Conservation (phyloP, 495 filamentous ascomycete species). For the Penicillium flavigenum region DNA sequence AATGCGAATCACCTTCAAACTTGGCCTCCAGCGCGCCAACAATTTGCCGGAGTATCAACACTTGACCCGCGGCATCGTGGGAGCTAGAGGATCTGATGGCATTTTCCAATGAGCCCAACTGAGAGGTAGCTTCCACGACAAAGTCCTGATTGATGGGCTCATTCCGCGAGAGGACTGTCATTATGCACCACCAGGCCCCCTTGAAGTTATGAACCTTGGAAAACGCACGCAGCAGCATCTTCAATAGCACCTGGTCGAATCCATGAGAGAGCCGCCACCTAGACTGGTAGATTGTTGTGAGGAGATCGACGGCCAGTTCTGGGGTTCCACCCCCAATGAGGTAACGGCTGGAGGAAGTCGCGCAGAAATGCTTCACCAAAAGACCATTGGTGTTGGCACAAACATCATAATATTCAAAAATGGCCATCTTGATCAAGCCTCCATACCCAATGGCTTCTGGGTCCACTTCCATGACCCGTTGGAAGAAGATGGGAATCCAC, state of each 20-base stretch:
- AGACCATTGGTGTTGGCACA: constrained; percentile 33
- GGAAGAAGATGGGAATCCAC: constrained; percentile 42
- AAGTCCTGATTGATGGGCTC: constrained; percentile 33
- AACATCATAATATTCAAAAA: constrained; percentile 44
- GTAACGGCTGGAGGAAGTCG: constrained; percentile 28
- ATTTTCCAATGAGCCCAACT: constrained; percentile 21
- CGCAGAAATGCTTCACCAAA: constrained; percentile 39
- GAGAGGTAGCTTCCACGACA: constrained; percentile 34
- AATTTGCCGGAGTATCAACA: constrained; percentile 4
- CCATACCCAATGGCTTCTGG: constrained; percentile 13
- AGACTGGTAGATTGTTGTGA: constrained; percentile 42
- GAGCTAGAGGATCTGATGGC: neutral
- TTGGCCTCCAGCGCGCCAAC: constrained; percentile 5
- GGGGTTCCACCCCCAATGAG: constrained; percentile 29
- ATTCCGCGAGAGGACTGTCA: constrained; percentile 37
- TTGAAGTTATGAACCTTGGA: constrained; percentile 28
- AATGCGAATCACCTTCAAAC: constrained; percentile 6
- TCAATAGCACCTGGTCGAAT: constrained; percentile 44
- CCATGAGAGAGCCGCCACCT: constrained; percentile 32
- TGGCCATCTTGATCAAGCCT: constrained; percentile 36
- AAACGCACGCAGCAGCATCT: constrained; percentile 44
- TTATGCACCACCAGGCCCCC: constrained; percentile 46
- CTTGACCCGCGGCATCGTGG: constrained; percentile 7
- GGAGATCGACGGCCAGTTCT: constrained; percentile 34
- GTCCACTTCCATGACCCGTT: constrained; percentile 34